phyloP scores from a whole-genome alignment of 2,329 filamentous ascomycete species.

The Ceratocystis cubensis region DNA sequence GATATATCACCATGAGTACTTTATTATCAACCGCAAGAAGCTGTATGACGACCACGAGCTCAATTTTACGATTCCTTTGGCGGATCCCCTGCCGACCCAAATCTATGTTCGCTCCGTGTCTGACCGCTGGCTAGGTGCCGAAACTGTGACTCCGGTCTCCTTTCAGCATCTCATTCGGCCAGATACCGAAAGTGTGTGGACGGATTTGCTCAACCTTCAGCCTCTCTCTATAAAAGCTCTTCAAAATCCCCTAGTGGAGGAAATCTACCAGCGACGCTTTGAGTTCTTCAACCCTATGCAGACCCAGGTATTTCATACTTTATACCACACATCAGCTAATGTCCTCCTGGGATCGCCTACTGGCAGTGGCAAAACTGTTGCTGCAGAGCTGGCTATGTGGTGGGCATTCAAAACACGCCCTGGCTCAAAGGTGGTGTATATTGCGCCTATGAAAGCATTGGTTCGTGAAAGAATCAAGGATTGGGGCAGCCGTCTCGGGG shows the following conservation, averaged over 20 bases:
- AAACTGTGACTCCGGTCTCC: slow-evolving; percentile 87
- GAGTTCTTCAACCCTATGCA: slow-evolving; percentile 99
- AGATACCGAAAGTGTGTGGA: slow-evolving; percentile 95
- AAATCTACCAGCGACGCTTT: slow-evolving; percentile 78
- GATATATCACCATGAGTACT: slow-evolving; percentile 96
- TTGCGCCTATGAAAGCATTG: slow-evolving; percentile 97
- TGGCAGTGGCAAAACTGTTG: slow-evolving; percentile 93
- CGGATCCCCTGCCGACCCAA: slow-evolving; percentile 84
- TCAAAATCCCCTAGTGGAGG: slow-evolving; percentile 75
- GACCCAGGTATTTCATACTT: slow-evolving; percentile 92
- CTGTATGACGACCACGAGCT: slow-evolving; percentile 93
- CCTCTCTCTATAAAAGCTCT: slow-evolving; percentile 76
- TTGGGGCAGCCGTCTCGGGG: slow-evolving; percentile 72
- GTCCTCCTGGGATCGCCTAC: slow-evolving; percentile 92
- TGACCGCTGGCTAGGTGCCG: slow-evolving; percentile 90
- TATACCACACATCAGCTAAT: slow-evolving; percentile 86
- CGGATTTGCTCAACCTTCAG: slow-evolving; percentile 81
- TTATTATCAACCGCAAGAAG: slow-evolving; percentile 82
- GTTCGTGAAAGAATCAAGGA: slow-evolving; percentile 94
- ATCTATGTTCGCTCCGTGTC: slow-evolving; percentile 93
- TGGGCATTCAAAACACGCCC: slow-evolving; percentile 94
- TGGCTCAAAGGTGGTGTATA: slow-evolving; percentile 95
- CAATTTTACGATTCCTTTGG: slow-evolving; percentile 91
- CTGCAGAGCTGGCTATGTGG: slow-evolving; percentile 96
- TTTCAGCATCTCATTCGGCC: slow-evolving; percentile 97